phyloP scores from a whole-genome alignment of 495 filamentous ascomycete species.

The Aspergillus diversus region DNA sequence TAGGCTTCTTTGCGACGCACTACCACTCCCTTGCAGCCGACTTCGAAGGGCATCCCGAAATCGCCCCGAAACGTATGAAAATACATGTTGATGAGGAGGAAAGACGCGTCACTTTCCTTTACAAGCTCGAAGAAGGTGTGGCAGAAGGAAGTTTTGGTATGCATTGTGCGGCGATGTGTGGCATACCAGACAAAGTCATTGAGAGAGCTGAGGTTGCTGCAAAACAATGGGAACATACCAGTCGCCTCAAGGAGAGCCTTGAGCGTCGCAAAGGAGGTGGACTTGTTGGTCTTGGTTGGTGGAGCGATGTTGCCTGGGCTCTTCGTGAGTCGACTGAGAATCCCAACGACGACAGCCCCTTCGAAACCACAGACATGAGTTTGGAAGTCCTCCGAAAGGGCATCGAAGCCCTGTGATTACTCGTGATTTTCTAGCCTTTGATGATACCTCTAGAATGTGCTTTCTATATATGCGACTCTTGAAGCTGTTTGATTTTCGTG shows the following conservation, averaged over 20 bases:
- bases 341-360: constrained; percentile 47
- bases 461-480: neutral
- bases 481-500: neutral
- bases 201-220: constrained; percentile 89
- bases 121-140: constrained; percentile 92
- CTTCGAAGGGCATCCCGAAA: constrained; percentile 86
- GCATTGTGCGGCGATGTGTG: constrained; percentile 99
- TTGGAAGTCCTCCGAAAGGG: constrained; percentile 75
- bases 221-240: constrained; percentile 93
- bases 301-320: constrained; percentile 89
- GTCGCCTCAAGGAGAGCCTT: constrained; percentile 81
- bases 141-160: constrained; percentile 98
- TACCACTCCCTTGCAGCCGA: constrained; percentile 93
- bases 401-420: constrained; percentile 70
- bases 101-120: constrained; percentile 86
- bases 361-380: constrained; percentile 49
- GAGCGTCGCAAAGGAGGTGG: constrained; percentile 75
- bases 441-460: constrained; percentile 12
- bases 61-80: constrained; percentile 83
- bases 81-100: constrained; percentile 90
- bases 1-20: constrained; percentile 98
- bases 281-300: constrained; percentile 82
- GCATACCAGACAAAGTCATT: constrained; percentile 82
- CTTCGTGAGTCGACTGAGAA: constrained; percentile 56
- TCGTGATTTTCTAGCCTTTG: constrained; percentile 6